Evolutionary conservation across 345 rosid genomes (phyloP), one percentile per base, ranked within the genome.

Genomic region (Hibiscus tridactylites): DNA sequence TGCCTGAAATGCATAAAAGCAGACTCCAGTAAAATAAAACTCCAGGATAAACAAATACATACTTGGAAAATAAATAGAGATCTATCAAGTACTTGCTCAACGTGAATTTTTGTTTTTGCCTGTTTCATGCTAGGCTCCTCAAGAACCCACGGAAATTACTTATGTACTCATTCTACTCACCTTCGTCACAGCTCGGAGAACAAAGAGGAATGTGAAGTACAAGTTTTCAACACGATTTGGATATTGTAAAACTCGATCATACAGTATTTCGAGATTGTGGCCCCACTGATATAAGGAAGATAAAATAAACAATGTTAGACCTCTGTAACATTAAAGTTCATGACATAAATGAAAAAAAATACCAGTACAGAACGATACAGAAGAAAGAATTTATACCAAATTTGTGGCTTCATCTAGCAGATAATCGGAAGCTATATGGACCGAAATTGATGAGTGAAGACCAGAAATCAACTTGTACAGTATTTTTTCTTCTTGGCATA

Each of bases 401-500:
- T 82, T 85, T 61, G 76, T 77, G 59, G 87, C 73, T 84, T 95
- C 97, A 74, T 94, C 97, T 71, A 91, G 92, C 68, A 94, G 83
- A 85, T 88, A 94, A 47, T 91, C 97, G 44, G 93, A 84, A 65
- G 96, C 97, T 75, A 92, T 88, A 73, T 92, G 99, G 76, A 88
- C 77, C 5, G 98, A 87, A 70, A 95, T 95, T 69, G 99, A 95
- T 47, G 99, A 92, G 79, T 95, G 99, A 77, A 92, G 91, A 65
- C 99, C 98, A 56, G 99, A 95, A 81, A 95, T 85, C 85, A 92
- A 75, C 81, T 95, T 92, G 88, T 95, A 92, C 73, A 95, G 75
- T 65, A 90, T 84, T 52, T 78, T 90, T 77, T 95, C 96, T 76
- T 92, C 99, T 81, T 87, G 96, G 78, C 98, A 92, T 26, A 80